phyloP scores from a whole-genome alignment of 352 stramenopile genomes.

The Phytophthora boehmeriae region DNA sequence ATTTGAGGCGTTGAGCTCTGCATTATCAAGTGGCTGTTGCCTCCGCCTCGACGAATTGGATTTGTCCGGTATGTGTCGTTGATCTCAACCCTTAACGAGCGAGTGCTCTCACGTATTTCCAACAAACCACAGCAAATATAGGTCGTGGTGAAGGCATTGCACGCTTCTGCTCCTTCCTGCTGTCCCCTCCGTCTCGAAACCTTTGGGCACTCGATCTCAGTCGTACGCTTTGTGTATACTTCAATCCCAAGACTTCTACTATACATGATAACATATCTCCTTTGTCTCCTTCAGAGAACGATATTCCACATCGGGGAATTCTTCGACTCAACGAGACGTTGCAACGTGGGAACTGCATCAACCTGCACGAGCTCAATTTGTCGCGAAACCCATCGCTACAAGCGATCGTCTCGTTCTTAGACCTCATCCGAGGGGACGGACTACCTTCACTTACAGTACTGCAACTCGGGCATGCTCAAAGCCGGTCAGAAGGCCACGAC shows the following conservation, averaged over 20 bases:
- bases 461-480: slow-evolving; percentile 57
- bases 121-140: slow-evolving; percentile 42
- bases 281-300: slow-evolving; percentile 43
- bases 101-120: not conserved
- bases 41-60: slow-evolving; percentile 39
- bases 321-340: slow-evolving; percentile 49
- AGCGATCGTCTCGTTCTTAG: slow-evolving; percentile 54
- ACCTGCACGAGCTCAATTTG: slow-evolving; percentile 63
- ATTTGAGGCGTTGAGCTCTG: slow-evolving; percentile 35
- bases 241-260: not conserved
- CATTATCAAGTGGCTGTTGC: slow-evolving; percentile 28
- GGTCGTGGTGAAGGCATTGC: slow-evolving; percentile 46
- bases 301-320: slow-evolving; percentile 47
- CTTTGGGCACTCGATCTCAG: slow-evolving; percentile 58
- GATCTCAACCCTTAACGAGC: not conserved
- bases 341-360: slow-evolving; percentile 34
- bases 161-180: slow-evolving; percentile 48
- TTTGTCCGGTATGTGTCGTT: slow-evolving; percentile 37
- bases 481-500: slow-evolving; percentile 36
- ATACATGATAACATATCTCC: not conserved
- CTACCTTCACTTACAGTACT: slow-evolving; percentile 62
- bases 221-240: slow-evolving; percentile 29
- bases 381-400: slow-evolving; percentile 46
- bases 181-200: slow-evolving; percentile 27
- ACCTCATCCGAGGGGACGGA: slow-evolving; percentile 51